phyloP scores from a whole-genome alignment of 768 basidiomycete genomes.

The Leccinum aurantiacum region DNA sequence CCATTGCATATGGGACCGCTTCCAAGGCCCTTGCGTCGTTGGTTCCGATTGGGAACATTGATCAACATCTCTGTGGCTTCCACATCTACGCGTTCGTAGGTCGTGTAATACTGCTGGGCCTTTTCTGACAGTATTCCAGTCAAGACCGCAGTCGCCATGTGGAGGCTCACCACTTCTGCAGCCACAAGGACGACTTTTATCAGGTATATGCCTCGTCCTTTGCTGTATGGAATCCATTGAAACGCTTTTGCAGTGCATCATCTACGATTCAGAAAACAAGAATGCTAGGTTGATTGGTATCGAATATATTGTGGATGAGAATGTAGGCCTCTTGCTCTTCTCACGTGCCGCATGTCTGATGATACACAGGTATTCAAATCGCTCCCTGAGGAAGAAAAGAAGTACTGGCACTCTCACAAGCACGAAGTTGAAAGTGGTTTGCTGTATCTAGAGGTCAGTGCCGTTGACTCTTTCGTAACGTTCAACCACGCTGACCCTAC shows the following conservation, averaged over 20 bases:
- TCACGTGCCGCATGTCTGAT: neutral
- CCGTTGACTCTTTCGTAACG: neutral
- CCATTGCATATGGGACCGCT: constrained; percentile 27
- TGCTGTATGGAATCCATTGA: constrained; percentile 28
- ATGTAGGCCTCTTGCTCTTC: constrained; percentile 12
- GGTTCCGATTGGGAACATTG: constrained; percentile 35
- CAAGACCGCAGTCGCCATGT: constrained; percentile 36
- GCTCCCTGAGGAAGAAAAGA: constrained; percentile 46
- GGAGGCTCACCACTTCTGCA: constrained; percentile 47
- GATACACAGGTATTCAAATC: constrained; percentile 34
- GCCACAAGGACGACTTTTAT: constrained; percentile 40
- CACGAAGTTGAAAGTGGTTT: constrained; percentile 43
- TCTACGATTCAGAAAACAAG: constrained; percentile 42
- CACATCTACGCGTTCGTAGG: constrained; percentile 33
- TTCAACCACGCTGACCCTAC: neutral
- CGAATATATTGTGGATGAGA: constrained; percentile 50
- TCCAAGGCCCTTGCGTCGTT: constrained; percentile 33
- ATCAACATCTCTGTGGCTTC: constrained; percentile 36
- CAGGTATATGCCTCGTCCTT: constrained; percentile 26
- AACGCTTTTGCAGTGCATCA: constrained; percentile 38
- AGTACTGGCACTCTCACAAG: constrained; percentile 56
- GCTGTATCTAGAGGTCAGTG: constrained; percentile 32
- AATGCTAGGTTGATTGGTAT: constrained; percentile 52
- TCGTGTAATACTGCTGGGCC: neutral
- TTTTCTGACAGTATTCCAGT: constrained; percentile 13